A percentile compares a stretch with the other conserved stretches of the same genome.
These are phyloP conservation scores for Phytophthora pistaciae DNA, from an alignment of 352 stramenopile species.

Conservation along the genomic window DNA sequence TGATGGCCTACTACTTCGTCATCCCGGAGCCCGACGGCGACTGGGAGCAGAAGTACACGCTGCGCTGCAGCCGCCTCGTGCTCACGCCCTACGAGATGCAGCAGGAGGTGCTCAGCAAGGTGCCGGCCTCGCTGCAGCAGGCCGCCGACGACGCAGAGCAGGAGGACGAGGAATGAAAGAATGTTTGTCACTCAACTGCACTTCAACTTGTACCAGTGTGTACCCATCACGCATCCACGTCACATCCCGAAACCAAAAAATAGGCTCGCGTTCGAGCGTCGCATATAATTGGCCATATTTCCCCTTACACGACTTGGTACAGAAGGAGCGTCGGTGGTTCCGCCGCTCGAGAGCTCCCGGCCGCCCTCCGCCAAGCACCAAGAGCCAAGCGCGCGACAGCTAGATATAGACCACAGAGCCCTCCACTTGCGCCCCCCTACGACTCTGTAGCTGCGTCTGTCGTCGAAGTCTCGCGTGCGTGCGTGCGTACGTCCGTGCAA, in stretches of 20 bases:
- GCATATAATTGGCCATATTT: constrained; percentile 16
- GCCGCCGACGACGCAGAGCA: background rate
- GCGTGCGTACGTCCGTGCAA: background rate
- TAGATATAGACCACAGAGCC: background rate
- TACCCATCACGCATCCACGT: constrained; percentile 7
- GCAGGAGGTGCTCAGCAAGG: constrained; percentile 55
- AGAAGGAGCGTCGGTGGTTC: constrained; percentile 5
- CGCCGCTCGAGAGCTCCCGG: constrained; percentile 2
- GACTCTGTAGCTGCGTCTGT: background rate
- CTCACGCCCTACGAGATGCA: constrained; percentile 77
- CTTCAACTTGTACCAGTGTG: constrained; percentile 23
- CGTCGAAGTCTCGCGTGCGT: background rate
- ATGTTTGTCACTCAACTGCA: constrained; percentile 9
- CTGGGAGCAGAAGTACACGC: constrained; percentile 69
- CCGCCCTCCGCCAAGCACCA: background rate
- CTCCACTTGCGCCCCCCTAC: background rate
- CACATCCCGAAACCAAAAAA: constrained; percentile 10
- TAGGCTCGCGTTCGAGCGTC: background rate
- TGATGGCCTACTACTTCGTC: constrained; percentile 82
- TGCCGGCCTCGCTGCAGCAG: constrained; percentile 6
- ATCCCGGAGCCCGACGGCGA: constrained; percentile 59
- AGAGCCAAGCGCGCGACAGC: background rate
- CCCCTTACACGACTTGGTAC: background rate
- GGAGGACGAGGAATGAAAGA: background rate
- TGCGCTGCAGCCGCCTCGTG: constrained; percentile 66